A percentile compares a stretch with the other conserved stretches of the same genome.
Evolutionary conservation across 148 eudicot species (phyloP).

Genomic region (Rhododendron griersonianum): DNA sequence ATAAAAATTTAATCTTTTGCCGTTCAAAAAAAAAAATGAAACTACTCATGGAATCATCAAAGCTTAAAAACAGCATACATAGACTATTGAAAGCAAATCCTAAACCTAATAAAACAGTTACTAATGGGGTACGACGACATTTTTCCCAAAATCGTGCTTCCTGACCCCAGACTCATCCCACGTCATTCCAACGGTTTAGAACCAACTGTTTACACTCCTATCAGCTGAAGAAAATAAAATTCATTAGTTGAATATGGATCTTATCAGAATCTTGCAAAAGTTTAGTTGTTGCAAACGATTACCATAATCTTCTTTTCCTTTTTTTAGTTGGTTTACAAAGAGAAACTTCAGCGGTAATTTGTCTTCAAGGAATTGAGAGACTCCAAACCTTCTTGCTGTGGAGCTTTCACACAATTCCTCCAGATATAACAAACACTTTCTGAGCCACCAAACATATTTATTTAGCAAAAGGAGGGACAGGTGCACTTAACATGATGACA

Average conservation of each 20-base stretch:
- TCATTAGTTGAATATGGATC: not conserved
- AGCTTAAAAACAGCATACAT: not conserved
- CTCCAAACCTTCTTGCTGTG: not conserved
- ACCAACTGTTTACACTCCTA: not conserved
- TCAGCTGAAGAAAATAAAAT: not conserved
- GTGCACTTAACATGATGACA: constrained; percentile 1
- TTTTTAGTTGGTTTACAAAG: not conserved
- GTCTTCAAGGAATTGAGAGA: not conserved
- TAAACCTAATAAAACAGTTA: not conserved
- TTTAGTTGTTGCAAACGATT: not conserved
- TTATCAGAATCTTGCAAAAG: not conserved
- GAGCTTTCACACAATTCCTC: not conserved
- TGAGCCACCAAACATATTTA: not conserved
- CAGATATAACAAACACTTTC: not conserved
- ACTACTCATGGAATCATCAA: not conserved
- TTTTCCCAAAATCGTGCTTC: not conserved
- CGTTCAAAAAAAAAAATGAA: too few species aligned
- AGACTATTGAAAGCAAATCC: not conserved
- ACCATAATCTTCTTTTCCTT: not conserved
- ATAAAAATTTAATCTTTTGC: too few species aligned
- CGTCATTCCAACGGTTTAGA: not conserved
- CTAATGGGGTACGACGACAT: not conserved
- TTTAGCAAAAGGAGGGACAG: not conserved
- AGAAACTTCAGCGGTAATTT: not conserved
- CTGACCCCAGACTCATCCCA: not conserved